Base-by-base conservation (phyloP, 352 stramenopile species). In the Aphanomyces euteiches region DNA sequence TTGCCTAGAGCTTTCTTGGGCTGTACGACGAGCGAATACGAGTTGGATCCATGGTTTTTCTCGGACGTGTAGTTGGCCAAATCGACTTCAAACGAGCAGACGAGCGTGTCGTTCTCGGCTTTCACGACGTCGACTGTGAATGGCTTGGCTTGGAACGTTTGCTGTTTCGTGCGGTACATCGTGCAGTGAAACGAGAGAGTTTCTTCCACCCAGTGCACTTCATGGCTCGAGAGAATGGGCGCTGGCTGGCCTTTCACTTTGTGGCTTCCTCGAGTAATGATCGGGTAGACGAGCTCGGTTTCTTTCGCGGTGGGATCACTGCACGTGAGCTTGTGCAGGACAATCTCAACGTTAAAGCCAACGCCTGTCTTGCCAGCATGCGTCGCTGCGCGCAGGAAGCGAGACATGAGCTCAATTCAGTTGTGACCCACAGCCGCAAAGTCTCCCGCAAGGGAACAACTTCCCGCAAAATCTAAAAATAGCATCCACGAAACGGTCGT, bases 101-200 rank as follows among this genome's bases (percentile, higher is more conserved):
- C 41, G 40, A 56, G 17, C 21, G 15, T n/a, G 40, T 67, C 59
- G 59, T 45, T 36, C 28, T 39, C 7, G 41, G n/a, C 39, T 13
- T 56, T 54, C 39, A 67, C 41, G 5, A 67, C 19, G 4, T 67
- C 59, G 40, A 67, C 43, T 6, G 59, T 67, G 38, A 67, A 56
- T 5, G 41, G 28, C 41, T 67, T 67, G 40, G 59, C 5, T 34
- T 67, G 59, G 59, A 56, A 67, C 28, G 38, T 50, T 37, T 37
- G 10, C 21, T 48, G n/a, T 40, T 67, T 67, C 41, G 37, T 50
- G n/a, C 59, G 59, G 59, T 67, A 67, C 59, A 67, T 67, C 21
- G 59, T 67, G 15, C 39, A 53, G 13, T 67, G 59, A n/a, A 67
- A 56, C 41, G 13, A 28, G 19, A 67, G 19, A 10, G 43, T 36